Evolutionary conservation across 2,329 filamentous ascomycete genomes (phyloP), one percentile per base, ranked within the genome.

Genomic region (Capronia americana): DNA sequence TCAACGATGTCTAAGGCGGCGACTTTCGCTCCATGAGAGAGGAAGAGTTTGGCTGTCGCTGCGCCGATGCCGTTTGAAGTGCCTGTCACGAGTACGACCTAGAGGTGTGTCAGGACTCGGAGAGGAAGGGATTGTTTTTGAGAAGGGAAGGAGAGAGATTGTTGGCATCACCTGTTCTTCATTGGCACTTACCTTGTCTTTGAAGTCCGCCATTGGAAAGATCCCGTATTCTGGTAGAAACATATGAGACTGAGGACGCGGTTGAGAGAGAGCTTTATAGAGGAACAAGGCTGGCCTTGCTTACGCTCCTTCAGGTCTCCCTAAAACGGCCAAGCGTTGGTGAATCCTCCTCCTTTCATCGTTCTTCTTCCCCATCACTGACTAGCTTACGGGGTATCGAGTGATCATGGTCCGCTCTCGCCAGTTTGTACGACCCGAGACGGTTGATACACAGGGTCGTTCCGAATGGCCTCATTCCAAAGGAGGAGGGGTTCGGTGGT

Each of bases 11-110:
- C 58, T 11, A 61, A 32, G 14, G 58, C 58, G 14, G 58, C 58
- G 46, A 61, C 46, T 30, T 61, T 61, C 8, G 58, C 58, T 50
- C 58, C 58, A 4, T 53, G 58, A 4, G 50, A 46, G 28, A 61
- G 48, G 50, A 61, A 61, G 3, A 61, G 23, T 61, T 61, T 32
- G 26, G 58, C 58, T 7, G 58, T 61, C 26, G 58, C 58, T 11
- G 58, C 58, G 20, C 58, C 58, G 23, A 61, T 61, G 23, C 58
- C 58, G 10, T 53, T 61, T 8, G 30, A 53, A 12, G 58, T 51
- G 3, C 58, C 58, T 2, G 58, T 61, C 20, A 61, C 46, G 2
- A 61, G 20, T 11, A 61, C 34, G 7, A 61, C 48, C 58, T 61
- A 23, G 11, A 30, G 20, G 4, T 17, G 23, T 50, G 44, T 30